Conservation (phyloP, 1,284 basidiomycete species). For the Puccinia hordei region DNA sequence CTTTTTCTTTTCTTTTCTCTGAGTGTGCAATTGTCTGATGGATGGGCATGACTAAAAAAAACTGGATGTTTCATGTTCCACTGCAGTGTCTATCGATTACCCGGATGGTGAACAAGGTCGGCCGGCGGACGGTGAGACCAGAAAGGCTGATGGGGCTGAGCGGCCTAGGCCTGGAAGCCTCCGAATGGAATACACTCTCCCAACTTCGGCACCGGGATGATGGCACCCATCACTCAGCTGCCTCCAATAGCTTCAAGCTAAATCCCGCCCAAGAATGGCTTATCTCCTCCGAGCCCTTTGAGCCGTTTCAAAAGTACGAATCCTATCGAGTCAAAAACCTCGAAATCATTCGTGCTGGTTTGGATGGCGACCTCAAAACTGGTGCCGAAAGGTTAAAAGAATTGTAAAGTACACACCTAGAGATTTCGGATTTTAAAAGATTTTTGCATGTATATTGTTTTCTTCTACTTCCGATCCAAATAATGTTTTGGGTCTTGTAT, state of each 20-base stretch:
- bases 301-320: slow-evolving; percentile 18
- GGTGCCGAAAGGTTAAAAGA: slow-evolving; percentile 40
- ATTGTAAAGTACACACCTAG: background rate
- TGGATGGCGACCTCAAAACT: slow-evolving; percentile 29
- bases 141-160: slow-evolving; percentile 14
- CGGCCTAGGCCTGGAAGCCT: slow-evolving; percentile 14
- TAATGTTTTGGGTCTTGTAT: too few species aligned
- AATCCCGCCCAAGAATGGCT: slow-evolving; percentile 45
- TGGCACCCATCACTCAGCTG: background rate
- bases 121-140: slow-evolving; percentile 34
- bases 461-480: background rate
- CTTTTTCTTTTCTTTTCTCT: background rate
- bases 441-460: background rate
- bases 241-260: background rate
- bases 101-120: slow-evolving; percentile 43
- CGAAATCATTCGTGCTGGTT: slow-evolving; percentile 36
- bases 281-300: background rate
- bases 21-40: background rate
- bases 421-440: background rate
- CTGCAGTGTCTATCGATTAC: slow-evolving; percentile 47
- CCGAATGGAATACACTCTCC: slow-evolving; percentile 3
- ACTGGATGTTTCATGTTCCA: background rate
- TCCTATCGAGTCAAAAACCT: slow-evolving; percentile 3
- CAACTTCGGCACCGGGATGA: background rate
- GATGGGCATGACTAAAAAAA: background rate